phyloP scores from a whole-genome alignment of 1,139 yeast species.

The Saccharomyces hybrid region DNA sequence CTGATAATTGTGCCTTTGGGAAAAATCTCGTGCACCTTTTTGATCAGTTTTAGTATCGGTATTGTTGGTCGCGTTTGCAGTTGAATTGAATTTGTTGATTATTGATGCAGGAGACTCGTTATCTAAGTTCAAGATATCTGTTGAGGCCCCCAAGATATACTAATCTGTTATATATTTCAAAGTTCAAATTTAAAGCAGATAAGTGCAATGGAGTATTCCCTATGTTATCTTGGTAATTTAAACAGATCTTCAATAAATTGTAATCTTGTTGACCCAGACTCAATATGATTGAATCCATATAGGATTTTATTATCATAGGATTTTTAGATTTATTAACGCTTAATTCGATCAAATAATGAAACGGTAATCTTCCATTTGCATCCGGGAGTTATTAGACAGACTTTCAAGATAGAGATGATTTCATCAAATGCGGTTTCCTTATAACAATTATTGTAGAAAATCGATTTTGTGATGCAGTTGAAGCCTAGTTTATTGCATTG shows the following conservation, averaged over 20 bases:
- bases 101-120: constrained; percentile 29
- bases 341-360: constrained; percentile 64
- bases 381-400: constrained; percentile 72
- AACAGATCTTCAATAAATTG: constrained; percentile 50
- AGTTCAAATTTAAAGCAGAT: constrained; percentile 37
- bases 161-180: constrained; percentile 28
- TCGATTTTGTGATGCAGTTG: constrained; percentile 75
- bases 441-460: constrained; percentile 80
- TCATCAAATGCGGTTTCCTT: constrained; percentile 69
- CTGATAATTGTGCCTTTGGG: constrained; percentile 3
- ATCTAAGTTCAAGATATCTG: constrained; percentile 24
- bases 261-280: constrained; percentile 33
- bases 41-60: constrained; percentile 5
- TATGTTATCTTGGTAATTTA: constrained; percentile 60
- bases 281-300: constrained; percentile 35
- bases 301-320: constrained; percentile 34
- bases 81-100: constrained; percentile 32
- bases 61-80: constrained; percentile 3
- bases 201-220: constrained; percentile 66
- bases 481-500: constrained; percentile 71
- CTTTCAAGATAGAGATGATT: constrained; percentile 61
- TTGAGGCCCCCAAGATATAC: constrained; percentile 29
- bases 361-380: constrained; percentile 61
- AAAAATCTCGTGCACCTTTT: constrained; percentile 2
- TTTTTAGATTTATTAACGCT: constrained; percentile 46